Evolutionary conservation across 108 stramenopile genomes (phyloP), one percentile per base, ranked within the genome.

Genomic region (Cyclostephanos tholiformis): DNA sequence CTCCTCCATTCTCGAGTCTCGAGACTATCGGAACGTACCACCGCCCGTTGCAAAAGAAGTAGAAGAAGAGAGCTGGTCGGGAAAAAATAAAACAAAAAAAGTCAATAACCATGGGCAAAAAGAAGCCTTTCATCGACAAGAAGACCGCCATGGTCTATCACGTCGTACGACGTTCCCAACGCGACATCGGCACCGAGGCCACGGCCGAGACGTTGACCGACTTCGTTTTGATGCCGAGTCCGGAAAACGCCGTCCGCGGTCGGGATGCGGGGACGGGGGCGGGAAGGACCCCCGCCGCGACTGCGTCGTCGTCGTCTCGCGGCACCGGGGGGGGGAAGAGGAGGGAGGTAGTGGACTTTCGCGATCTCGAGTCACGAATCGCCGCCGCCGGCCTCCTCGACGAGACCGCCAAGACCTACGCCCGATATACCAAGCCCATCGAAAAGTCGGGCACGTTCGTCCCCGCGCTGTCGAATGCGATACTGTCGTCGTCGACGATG

Each of bases 61-160:
- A n/a, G n/a, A n/a, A n/a, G n/a, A n/a, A n/a, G n/a, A n/a, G n/a
- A n/a, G n/a, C n/a, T n/a, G n/a, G n/a, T n/a, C n/a, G n/a, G n/a
- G n/a, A n/a, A n/a, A n/a, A n/a, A n/a, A n/a, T n/a, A n/a, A n/a
- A n/a, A n/a, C n/a, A n/a, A n/a, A n/a, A n/a, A n/a, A n/a, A n/a
- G n/a, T n/a, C n/a, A n/a, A n/a, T n/a, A n/a, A 85, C n/a, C 38
- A 93, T 96, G 92, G 92, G 91, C 30, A 96, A 94, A 74, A 96
- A 94, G 83, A 92, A 92, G 78, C 85, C 88, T 14, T 96, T 94
- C 82, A 90, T 96, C 65, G 93, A 96, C 83, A 90, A 89, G 60
- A 96, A 96, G 88, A 88, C 88, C 44, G 64, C 92, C 48, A 87
- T 85, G 52, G 89, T 88, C 51, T 96, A 85, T 69, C 88, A 87